A percentile compares a stretch with the other conserved stretches of the same genome.
Conservation (phyloP, 2,329 filamentous ascomycete genomes). For the Ceratocystis lukuohia region DNA sequence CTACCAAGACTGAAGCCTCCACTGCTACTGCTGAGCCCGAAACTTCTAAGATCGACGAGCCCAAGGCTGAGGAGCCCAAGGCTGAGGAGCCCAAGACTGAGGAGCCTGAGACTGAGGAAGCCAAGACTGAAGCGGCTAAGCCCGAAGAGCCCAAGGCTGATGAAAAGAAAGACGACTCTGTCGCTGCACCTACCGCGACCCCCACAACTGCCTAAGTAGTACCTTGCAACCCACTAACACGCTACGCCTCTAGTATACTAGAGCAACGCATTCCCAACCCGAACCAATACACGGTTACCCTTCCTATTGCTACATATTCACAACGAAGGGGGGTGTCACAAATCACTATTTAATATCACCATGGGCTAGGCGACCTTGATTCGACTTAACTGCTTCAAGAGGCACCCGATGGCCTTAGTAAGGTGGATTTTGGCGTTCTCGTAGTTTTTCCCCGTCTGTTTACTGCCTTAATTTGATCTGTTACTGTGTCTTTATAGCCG, state of each 20-base stretch:
- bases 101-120: slow-evolving; percentile 18
- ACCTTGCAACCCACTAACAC: not conserved
- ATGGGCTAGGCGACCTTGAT: not conserved
- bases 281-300: not conserved
- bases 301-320: not conserved
- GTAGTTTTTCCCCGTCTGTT: not conserved
- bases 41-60: slow-evolving; percentile 21
- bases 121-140: slow-evolving; percentile 22
- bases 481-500: not conserved
- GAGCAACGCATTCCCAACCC: not conserved
- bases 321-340: not conserved
- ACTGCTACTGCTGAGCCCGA: slow-evolving; percentile 14
- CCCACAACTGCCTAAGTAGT: slow-evolving; percentile 20
- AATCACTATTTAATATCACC: slow-evolving; percentile 2
- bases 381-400: not conserved
- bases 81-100: slow-evolving; percentile 24
- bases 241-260: not conserved
- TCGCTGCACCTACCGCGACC: slow-evolving; percentile 20
- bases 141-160: slow-evolving; percentile 17
- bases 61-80: slow-evolving; percentile 22
- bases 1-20: slow-evolving; percentile 12
- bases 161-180: slow-evolving; percentile 15
- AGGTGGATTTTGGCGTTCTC: not conserved
- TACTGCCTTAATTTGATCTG: slow-evolving; percentile 1
- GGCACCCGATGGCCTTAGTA: not conserved